These are phyloP conservation scores for Citrus trifoliata DNA, from an alignment of 345 rosid genomes.

Conservation along the genomic window DNA sequence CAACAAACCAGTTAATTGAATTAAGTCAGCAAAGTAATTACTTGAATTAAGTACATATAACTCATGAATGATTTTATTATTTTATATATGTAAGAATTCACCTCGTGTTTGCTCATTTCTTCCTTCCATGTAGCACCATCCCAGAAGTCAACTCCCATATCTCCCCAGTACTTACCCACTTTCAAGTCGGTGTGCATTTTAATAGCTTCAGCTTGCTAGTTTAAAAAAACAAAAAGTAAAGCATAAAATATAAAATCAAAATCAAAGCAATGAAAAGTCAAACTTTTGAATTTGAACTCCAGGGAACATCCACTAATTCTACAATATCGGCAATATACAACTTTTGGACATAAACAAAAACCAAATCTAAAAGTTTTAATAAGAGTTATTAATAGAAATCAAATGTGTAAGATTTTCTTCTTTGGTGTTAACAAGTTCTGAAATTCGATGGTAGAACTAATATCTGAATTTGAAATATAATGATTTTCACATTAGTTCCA, in stretches of 20 bases:
- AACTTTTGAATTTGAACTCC: not conserved
- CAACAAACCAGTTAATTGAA: not conserved
- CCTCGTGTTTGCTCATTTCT: constrained; percentile 65
- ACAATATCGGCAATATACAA: not conserved
- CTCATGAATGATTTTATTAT: not conserved
- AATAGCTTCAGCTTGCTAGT: constrained; percentile 80
- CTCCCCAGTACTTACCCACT: constrained; percentile 82
- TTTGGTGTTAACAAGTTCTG: not conserved
- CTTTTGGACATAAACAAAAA: not conserved
- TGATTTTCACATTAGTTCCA: not conserved
- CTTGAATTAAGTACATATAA: not conserved
- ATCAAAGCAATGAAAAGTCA: not conserved
- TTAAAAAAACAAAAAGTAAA: constrained; percentile 8
- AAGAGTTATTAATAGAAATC: not conserved
- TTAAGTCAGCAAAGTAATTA: not conserved
- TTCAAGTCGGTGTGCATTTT: constrained; percentile 62
- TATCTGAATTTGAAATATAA: not conserved
- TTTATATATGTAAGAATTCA: constrained; percentile 14
- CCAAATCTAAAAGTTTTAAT: not conserved
- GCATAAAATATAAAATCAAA: not conserved
- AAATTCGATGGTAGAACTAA: not conserved
- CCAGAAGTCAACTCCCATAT: constrained; percentile 80
- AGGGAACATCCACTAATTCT: not conserved
- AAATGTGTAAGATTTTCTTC: not conserved
- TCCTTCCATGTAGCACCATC: constrained; percentile 47